Evolutionary conservation across 2,329 filamentous ascomycete species (phyloP).

Genomic region (Penicillium vulpinum): DNA sequence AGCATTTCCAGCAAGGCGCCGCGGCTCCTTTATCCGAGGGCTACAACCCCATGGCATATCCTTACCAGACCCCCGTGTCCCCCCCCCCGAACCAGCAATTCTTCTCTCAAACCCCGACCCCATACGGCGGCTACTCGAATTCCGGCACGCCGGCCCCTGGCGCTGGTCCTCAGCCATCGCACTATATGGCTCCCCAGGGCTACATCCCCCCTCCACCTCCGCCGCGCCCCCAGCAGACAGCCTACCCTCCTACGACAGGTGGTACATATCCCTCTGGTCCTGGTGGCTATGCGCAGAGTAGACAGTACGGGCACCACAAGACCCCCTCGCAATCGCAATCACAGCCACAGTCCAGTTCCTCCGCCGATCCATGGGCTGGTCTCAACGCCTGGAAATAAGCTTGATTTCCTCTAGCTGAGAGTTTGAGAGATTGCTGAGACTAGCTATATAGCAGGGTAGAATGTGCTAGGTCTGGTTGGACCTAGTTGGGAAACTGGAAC

Average conservation of each 20-base stretch:
- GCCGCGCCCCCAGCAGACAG: slow-evolving; percentile 59
- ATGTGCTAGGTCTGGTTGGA: background rate
- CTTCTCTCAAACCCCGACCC: slow-evolving; percentile 37
- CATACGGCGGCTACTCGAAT: slow-evolving; percentile 37
- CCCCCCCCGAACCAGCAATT: slow-evolving; percentile 45
- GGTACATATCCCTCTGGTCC: slow-evolving; percentile 56
- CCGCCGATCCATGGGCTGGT: slow-evolving; percentile 67
- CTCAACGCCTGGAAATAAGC: slow-evolving; percentile 67
- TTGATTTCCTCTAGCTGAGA: no score
- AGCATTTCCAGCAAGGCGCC: slow-evolving; percentile 45
- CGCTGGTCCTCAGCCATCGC: slow-evolving; percentile 38
- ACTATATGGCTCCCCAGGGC: slow-evolving; percentile 57
- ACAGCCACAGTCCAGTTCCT: slow-evolving; percentile 30
- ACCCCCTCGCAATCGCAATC: slow-evolving; percentile 40
- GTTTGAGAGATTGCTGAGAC: background rate
- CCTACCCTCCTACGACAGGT: slow-evolving; percentile 45
- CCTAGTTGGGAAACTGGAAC: background rate
- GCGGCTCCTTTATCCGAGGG: slow-evolving; percentile 44
- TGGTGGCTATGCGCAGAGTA: slow-evolving; percentile 56
- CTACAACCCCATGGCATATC: slow-evolving; percentile 55
- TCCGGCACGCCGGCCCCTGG: slow-evolving; percentile 33
- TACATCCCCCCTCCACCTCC: slow-evolving; percentile 69
- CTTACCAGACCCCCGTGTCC: slow-evolving; percentile 44
- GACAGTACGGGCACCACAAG: slow-evolving; percentile 44
- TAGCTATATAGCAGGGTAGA: background rate